phyloP scores from a whole-genome alignment of 768 basidiomycete genomes.

The Gloeostereum incarnatum region DNA sequence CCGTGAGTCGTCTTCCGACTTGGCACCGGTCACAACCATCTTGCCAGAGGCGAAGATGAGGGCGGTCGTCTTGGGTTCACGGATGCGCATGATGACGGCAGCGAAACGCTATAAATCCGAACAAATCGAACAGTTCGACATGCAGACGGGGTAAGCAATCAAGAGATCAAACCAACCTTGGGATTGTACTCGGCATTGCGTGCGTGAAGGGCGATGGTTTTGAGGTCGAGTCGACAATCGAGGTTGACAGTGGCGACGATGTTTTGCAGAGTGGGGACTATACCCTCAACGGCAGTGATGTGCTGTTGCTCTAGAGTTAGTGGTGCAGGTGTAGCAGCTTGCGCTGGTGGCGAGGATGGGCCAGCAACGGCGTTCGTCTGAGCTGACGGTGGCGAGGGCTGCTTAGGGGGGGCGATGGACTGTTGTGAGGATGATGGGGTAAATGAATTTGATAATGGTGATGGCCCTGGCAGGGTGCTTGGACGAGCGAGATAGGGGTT shows the following conservation, averaged over 20 bases:
- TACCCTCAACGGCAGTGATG: slow-evolving; percentile 94
- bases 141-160: slow-evolving; percentile 31
- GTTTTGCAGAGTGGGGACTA: slow-evolving; percentile 98
- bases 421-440: slow-evolving; percentile 20
- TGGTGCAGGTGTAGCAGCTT: slow-evolving; percentile 61
- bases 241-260: slow-evolving; percentile 99
- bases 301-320: slow-evolving; percentile 87
- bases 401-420: slow-evolving; percentile 19
- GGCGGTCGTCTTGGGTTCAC: slow-evolving; percentile 98
- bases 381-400: slow-evolving; percentile 16
- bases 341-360: slow-evolving; percentile 45
- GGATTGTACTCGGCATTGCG: slow-evolving; percentile 99
- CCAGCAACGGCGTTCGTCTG: slow-evolving; percentile 39
- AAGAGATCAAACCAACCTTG: slow-evolving; percentile 73
- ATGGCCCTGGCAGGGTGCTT: slow-evolving; percentile 41
- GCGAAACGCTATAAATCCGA: slow-evolving; percentile 87
- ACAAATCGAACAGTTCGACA: slow-evolving; percentile 56
- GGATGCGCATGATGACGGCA: slow-evolving; percentile 99
- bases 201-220: slow-evolving; percentile 97
- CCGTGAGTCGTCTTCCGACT: slow-evolving; percentile 96
- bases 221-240: slow-evolving; percentile 92
- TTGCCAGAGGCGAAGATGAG: slow-evolving; percentile 99
- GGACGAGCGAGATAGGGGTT: slow-evolving; percentile 34
- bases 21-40: slow-evolving; percentile 99
- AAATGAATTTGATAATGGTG: slow-evolving; percentile 48